Evolutionary conservation across 305 asterid species (phyloP), one percentile per base, ranked within the genome.

Genomic region (Solanum hybrid): DNA sequence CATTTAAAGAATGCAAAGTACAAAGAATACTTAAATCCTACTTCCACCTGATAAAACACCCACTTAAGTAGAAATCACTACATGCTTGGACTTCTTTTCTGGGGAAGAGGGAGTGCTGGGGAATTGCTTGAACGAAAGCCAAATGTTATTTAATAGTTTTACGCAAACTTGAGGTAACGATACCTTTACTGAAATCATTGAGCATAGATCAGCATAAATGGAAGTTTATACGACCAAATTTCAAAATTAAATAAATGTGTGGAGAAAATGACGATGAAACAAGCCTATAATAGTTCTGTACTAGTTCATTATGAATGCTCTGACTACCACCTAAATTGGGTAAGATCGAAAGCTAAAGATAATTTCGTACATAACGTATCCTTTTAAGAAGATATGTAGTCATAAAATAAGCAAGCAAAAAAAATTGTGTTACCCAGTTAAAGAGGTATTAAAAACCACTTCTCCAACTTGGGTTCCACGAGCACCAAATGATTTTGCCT

Each of bases 401-500:
- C n/a, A 87, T 75, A 27, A 11, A 34, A 37, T 41, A 7, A 83
- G 76, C n/a, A 89, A 51, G 31, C 29, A 32, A 84, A 72, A 72
- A 57, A 41, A 41, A 39, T 26, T 2, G 6, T 29, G 86, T 93
- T 91, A 97, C 99, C 99, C 99, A 5, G 99, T 96, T 89, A 97
- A 92, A 24, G 99, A 96, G 20, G 99, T 97, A 86, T 97, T 97
- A 33, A 97, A 97, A 91, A 97, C 99, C 79, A 97, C 99, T 95
- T 97, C 99, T 70, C 98, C 99, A 92, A 96, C 95, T 95, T 96
- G 99, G 87, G 99, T 97, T 89, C 98, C 99, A 57, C 98, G 91
- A 87, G 99, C 99, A 90, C 99, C 99, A 87, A 97, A 97, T 17
- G 99, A 97, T 93, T 95, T 97, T 0, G 99, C 99, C 88, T 80